Evolutionary conservation across 1,284 basidiomycete species (phyloP).

Genomic region (Cryptococcus jaspeensis): DNA sequence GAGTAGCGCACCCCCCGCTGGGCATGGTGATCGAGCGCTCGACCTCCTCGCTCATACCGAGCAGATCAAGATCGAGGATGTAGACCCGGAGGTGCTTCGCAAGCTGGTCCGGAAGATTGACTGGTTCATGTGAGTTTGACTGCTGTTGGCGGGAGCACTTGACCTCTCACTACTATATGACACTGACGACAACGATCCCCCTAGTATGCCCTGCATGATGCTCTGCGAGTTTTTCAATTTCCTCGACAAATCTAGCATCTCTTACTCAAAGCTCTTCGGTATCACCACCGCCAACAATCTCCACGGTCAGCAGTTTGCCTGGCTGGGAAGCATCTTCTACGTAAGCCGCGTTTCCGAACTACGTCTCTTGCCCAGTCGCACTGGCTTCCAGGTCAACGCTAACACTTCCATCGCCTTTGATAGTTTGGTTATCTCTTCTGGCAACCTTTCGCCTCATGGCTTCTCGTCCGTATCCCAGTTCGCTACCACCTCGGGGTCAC

Average conservation of each 20-base stretch:
- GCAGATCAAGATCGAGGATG: not conserved
- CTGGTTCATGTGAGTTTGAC: not conserved
- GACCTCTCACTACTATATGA: not conserved
- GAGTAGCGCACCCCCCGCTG: too few species aligned
- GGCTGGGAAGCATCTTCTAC: slow-evolving; percentile 9
- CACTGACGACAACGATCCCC: not conserved
- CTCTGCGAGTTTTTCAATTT: slow-evolving; percentile 7
- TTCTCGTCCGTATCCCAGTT: slow-evolving; percentile 1
- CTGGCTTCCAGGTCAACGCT: not conserved
- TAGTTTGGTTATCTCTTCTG: slow-evolving; percentile 13
- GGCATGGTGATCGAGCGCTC: not conserved
- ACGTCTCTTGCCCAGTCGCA: too few species aligned
- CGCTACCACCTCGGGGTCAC: slow-evolving; percentile 5
- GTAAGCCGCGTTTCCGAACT: not conserved
- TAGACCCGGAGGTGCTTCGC: not conserved
- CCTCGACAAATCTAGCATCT: slow-evolving; percentile 7
- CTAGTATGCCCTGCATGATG: slow-evolving; percentile 6
- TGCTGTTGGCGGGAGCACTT: too few species aligned
- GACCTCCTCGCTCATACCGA: not conserved
- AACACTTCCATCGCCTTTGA: not conserved
- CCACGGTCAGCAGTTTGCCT: slow-evolving; percentile 12
- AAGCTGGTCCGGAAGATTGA: slow-evolving; percentile 6
- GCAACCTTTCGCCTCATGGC: slow-evolving; percentile 8
- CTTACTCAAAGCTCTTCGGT: slow-evolving; percentile 3
- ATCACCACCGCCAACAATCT: slow-evolving; percentile 6